Percentiles rank a stretch among this genome's conserved stretches.
These are phyloP conservation scores for Nannizzia gypsea DNA, from an alignment of 2,329 filamentous ascomycete genomes.

Conservation along the genomic window DNA sequence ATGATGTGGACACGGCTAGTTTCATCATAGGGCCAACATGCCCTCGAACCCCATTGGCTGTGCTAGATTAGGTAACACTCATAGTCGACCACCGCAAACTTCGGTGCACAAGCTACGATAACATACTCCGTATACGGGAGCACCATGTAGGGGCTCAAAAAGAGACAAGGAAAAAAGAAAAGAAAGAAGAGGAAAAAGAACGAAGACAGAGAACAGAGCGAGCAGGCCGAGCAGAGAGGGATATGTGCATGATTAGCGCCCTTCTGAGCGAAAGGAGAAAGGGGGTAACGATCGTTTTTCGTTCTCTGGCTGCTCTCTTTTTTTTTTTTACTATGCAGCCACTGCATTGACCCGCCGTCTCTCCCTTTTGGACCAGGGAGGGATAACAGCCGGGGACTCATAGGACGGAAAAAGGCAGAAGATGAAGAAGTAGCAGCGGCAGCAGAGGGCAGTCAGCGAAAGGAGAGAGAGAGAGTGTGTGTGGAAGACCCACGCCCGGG, in stretches of 20 bases:
- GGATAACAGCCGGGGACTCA: background rate
- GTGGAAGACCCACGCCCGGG: constrained; percentile 3
- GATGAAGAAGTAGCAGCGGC: too few species aligned
- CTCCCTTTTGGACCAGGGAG: background rate
- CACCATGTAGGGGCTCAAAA: background rate
- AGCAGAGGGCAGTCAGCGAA: background rate
- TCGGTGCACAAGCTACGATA: background rate
- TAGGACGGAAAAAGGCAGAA: too few species aligned
- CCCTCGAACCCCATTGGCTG: background rate
- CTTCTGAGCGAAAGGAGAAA: constrained; percentile 2
- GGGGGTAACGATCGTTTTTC: constrained; percentile 4
- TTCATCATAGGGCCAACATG: background rate
- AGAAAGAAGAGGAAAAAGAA: background rate
- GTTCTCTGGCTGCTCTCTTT: background rate
- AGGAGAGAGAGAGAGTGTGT: background rate
- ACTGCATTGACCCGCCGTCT: constrained; percentile 5
- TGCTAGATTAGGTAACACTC: background rate
- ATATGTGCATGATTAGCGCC: constrained; percentile 6
- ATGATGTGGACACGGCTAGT: constrained; percentile 3
- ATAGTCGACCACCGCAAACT: background rate
- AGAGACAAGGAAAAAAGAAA: background rate
- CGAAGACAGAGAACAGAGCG: background rate
- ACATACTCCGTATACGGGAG: background rate
- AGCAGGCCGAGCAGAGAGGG: background rate
- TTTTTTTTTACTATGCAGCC: background rate